Evolutionary conservation across 78 protist species (phyloP), one percentile per base, ranked within the genome.

Genomic region (Dictyostelium intermedium): DNA sequence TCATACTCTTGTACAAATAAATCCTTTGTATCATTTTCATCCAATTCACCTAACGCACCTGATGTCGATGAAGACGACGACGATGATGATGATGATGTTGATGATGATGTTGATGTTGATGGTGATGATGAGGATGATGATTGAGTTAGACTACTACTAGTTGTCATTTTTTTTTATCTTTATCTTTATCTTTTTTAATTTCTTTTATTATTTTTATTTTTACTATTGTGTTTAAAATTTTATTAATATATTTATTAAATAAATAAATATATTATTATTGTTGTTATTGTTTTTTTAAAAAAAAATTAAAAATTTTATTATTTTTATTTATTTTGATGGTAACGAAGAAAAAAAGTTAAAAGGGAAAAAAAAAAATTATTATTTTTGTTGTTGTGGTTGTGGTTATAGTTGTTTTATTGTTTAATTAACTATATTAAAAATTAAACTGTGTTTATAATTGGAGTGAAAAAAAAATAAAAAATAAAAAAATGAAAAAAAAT

Each of bases 1-100:
- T 89, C 93, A 69, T 27, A 89, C 9, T 89, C 93, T 69, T 80
- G 70, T 5, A 89, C 93, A 27, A 41, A 47, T 39, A 39, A n/a
- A 39, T 34, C 56, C 23, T 34, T 76, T 39, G 56, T 76, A n/a
- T 76, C 82, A 76, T 39, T 39, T 0, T 76, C 61, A 37, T 76
- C 82, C 23, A 39, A 30, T 73, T 35, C 80, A 35, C 43, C 39
- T 73, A 30, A 30, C n/a, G 80, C 43, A 73, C 80, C 6, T 35
- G 43, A 32, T 63, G 73, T 16, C 8, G 73, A 25, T 23, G 73
- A 27, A 8, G 73, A 63, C 6, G 73, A 25, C 25, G 73, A n/a
- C 0, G 30, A 5, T 0, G 70, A 18, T 5, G 32, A 20, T 20
- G 70, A 60, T 0, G 70, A 60, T 0, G 70, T n/a, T n/a, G n/a